A percentile compares a stretch with the other conserved stretches of the same genome.
Evolutionary conservation across 345 rosid genomes (phyloP).

Genomic region (Aegle marmelos): DNA sequence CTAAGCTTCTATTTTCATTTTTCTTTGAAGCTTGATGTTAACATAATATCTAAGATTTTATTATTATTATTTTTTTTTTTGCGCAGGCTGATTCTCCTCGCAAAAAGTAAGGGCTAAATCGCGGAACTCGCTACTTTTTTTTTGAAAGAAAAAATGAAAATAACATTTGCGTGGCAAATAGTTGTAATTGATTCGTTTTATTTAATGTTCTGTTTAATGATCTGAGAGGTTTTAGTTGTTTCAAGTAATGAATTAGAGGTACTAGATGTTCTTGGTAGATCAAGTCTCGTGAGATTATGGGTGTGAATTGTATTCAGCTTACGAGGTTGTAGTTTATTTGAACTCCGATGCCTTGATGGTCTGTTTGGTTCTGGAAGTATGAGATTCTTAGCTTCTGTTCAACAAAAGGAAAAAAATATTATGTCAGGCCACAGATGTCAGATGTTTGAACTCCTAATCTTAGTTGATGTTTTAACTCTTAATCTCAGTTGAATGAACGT

Average conservation of each 20-base stretch:
- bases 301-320: background rate
- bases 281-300: background rate
- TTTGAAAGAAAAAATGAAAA: too few species aligned
- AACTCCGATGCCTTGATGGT: background rate
- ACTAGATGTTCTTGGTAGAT: background rate
- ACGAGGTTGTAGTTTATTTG: background rate
- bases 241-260: background rate
- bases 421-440: background rate
- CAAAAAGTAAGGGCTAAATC: conserved; percentile 46
- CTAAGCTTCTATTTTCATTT: background rate
- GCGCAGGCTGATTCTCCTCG: conserved; percentile 73
- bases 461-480: background rate
- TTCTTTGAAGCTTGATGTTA: background rate
- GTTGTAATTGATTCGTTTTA: background rate
- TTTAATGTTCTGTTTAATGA: background rate
- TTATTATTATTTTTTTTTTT: background rate
- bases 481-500: background rate
- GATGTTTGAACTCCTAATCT: background rate
- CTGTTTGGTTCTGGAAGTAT: background rate
- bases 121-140: background rate
- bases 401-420: background rate
- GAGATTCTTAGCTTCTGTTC: background rate
- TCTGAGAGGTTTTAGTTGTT: background rate
- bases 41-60: background rate
- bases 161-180: background rate